Conservation (phyloP, 345 rosid genomes). For the Raphanus sativus region DNA sequence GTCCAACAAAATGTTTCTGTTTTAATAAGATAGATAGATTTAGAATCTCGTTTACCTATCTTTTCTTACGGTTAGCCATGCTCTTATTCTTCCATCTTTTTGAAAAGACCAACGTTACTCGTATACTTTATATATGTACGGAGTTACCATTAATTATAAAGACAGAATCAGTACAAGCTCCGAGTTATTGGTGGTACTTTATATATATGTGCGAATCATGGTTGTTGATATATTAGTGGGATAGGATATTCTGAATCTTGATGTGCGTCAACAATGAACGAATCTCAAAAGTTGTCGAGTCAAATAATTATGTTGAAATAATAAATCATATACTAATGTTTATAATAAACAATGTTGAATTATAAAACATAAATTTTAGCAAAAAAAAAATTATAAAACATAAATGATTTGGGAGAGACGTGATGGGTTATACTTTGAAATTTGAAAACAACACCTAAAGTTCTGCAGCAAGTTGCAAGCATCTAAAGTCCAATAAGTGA, state of each 20-base stretch:
- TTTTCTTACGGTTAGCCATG: too few species aligned
- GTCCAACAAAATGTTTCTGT: too few species aligned
- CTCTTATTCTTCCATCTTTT: too few species aligned
- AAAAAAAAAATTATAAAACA: background rate
- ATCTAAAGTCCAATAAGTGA: constrained; percentile 5
- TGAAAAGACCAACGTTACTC: too few species aligned
- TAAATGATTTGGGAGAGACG: background rate
- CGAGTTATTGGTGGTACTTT: background rate
- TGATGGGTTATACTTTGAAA: background rate
- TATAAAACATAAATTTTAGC: background rate
- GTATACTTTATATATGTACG: too few species aligned
- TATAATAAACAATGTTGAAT: background rate
- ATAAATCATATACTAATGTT: too few species aligned
- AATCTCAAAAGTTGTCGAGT: background rate
- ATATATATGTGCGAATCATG: background rate
- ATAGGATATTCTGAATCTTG: constrained; percentile 12
- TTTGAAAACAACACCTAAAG: background rate
- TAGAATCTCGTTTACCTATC: too few species aligned
- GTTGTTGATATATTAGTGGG: background rate
- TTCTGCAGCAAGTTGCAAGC: background rate
- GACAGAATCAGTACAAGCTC: background rate
- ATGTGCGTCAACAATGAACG: background rate
- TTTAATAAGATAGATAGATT: too few species aligned
- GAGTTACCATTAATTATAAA: too few species aligned
- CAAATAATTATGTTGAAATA: too few species aligned